Base-by-base conservation (phyloP, 2,329 filamentous ascomycete genomes). In the Pseudocercospora vitis region DNA sequence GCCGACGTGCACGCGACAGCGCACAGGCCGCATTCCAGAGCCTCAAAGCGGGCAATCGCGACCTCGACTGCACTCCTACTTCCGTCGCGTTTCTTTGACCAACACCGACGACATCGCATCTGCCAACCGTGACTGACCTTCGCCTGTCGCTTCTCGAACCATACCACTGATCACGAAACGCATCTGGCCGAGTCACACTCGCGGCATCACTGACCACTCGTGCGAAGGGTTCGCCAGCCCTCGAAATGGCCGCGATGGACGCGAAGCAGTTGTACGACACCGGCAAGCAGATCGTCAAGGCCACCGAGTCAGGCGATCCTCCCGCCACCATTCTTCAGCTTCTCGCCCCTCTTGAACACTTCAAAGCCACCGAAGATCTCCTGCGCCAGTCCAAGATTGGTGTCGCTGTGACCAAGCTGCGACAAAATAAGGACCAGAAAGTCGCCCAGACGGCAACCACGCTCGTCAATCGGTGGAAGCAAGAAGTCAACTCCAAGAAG, bases 381-480 rank as follows among this genome's bases (percentile, higher is more conserved):
- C 78, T 99, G 61, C 85, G 92, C 68, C 87, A 87, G 35, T 97
- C 92, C n/a, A 88, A 87, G 64, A 92, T 95, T 48, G 94, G 94
- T 64, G 86, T 96, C 61, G 84, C 87, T 47, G 88, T 97, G 59
- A 92, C 91, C 71, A 92, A 91, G 70, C 82, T 87, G 56, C 91
- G 95, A 71, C 73, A 84, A 53, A 87, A 95, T 77, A 91, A 89
- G 71, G 84, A 91, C 37, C 75, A 79, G 2, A 76, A 79, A 44
- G 87, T 97, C 63, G 85, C 86, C 42, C 82, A 83, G 48, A 78
- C 89, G 37, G 91, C 94, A 3, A 80, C 82, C 55, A 88, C 91
- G 66, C 87, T 97, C 52, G 91, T 99, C 48, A 81, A 81, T 58
- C 95, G 91, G 72, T 96, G 90, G 90, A 88, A 87, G 76, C 84